phyloP scores from a whole-genome alignment of 805 yeast species.

The Yamadazyma olivae region DNA sequence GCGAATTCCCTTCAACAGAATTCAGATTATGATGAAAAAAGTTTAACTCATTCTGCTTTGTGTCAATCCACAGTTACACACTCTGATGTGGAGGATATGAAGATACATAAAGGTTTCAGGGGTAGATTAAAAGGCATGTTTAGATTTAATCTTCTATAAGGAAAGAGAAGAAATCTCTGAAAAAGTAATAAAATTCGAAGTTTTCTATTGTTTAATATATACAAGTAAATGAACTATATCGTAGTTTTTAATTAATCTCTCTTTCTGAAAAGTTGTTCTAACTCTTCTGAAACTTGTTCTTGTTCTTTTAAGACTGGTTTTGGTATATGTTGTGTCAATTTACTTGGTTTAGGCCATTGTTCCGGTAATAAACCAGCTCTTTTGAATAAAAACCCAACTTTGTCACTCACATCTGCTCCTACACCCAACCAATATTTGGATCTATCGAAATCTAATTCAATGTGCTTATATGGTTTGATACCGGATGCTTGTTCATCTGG shows the following conservation, averaged over 20 bases:
- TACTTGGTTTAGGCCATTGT: slow-evolving; percentile 54
- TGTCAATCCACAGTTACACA: background rate
- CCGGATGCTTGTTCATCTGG: slow-evolving; percentile 58
- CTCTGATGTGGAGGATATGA: background rate
- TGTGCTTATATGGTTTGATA: slow-evolving; percentile 66
- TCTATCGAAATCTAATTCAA: slow-evolving; percentile 80
- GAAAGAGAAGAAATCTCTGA: background rate
- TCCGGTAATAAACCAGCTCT: slow-evolving; percentile 70
- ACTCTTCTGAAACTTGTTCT: slow-evolving; percentile 29
- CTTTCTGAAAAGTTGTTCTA: slow-evolving; percentile 28
- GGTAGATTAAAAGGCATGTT: slow-evolving; percentile 2
- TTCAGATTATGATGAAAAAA: slow-evolving; percentile 3
- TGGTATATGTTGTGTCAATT: slow-evolving; percentile 29
- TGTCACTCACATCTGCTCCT: slow-evolving; percentile 90
- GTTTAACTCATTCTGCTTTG: background rate
- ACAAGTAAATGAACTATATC: background rate
- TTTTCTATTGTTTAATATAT: background rate
- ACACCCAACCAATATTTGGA: slow-evolving; percentile 96
- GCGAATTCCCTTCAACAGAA: slow-evolving; percentile 5
- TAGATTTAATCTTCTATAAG: too few relatives aligned
- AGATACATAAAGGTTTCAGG: slow-evolving; percentile 6
- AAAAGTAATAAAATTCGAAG: background rate
- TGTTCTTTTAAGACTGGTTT: slow-evolving; percentile 26
- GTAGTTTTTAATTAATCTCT: slow-evolving; percentile 16
- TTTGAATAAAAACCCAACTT: slow-evolving; percentile 72